Evolutionary conservation across 1,284 basidiomycete genomes (phyloP), one percentile per base, ranked within the genome.

Genomic region (Inonotus hispidus): DNA sequence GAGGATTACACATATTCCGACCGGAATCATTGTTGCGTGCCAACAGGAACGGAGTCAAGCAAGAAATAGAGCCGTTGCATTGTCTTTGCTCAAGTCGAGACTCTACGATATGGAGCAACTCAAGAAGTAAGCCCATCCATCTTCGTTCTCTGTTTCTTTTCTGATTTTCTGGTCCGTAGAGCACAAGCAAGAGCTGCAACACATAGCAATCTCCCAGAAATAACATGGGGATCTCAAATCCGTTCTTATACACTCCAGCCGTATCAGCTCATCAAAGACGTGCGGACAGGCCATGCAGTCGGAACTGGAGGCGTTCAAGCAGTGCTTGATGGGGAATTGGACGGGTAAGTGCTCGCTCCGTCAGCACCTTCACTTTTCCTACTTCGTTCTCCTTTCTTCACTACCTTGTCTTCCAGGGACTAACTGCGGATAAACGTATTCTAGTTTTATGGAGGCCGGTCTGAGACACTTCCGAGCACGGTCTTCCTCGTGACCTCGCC

Each of bases 41-140:
- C 83, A 86, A 69, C 82, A 85, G 65, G 82, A 80, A 14, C 74
- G 84, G 6, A 80, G 77, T 41, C 84, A 86, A 68, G 82, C 84
- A 65, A 76, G 80, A 74, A 82, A 82, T 66, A 73, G 77, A 50
- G 73, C 73, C 1, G 76, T 76, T 70, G 81, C 81, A 0, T 81
- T 76, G 74, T 74, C 76, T 27, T 75, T 83, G 25, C 71, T 83
- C 0, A 70, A 77, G 53, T 77, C 80, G 2, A 69, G 79, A 6
- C 65, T 83, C 23, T 71, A 77, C n/a, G 79, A 80, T 57, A 71
- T 60, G 27, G 62, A 63, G 14, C 62, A 45, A 19, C 62, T 59
- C 10, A 63, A 63, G 49, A 63, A 59, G 62, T 63, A 46, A 47
- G 58, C 27, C 6, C 11, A 3, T 43, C 19, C 47, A 32, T 32